A percentile compares a stretch with the other conserved stretches of the same genome.
phyloP scores from a whole-genome alignment of 495 filamentous ascomycete genomes.

The Neurospora sp. region DNA sequence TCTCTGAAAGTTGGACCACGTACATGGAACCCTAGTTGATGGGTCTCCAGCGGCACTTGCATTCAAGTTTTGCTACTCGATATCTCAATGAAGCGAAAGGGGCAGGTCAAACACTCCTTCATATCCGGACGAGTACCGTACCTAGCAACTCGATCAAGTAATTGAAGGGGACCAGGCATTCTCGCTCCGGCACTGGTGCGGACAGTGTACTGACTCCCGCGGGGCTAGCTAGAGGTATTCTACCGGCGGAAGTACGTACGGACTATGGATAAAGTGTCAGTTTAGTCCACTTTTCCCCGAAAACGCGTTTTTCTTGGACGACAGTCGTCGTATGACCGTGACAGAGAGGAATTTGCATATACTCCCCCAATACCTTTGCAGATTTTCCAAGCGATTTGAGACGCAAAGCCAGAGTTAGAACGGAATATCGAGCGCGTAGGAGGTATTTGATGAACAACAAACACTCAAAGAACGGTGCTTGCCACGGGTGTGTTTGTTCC shows the following conservation, averaged over 20 bases:
- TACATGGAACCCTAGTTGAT: neutral
- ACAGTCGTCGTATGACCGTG: neutral
- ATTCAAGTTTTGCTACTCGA: neutral
- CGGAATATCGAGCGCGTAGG: neutral
- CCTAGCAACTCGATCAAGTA: neutral
- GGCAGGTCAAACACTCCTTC: neutral
- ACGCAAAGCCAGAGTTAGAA: neutral
- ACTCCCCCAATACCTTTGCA: neutral
- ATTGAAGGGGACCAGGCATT: neutral
- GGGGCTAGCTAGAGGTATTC: neutral
- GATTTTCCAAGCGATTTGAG: accelerated
- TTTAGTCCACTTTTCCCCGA: neutral
- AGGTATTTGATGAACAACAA: neutral
- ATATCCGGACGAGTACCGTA: neutral
- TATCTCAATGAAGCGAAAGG: too few relatives aligned
- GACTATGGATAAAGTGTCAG: neutral
- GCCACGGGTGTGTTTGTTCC: neutral
- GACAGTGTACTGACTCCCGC: too few relatives aligned
- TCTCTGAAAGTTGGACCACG: neutral
- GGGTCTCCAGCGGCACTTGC: neutral
- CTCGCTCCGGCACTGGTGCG: neutral
- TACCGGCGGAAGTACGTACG: neutral
- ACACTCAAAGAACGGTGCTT: neutral
- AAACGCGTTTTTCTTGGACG: neutral
- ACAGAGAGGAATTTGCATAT: neutral